Base-by-base conservation (phyloP, 2,329 filamentous ascomycete genomes). In the Podosphaera fusca region DNA sequence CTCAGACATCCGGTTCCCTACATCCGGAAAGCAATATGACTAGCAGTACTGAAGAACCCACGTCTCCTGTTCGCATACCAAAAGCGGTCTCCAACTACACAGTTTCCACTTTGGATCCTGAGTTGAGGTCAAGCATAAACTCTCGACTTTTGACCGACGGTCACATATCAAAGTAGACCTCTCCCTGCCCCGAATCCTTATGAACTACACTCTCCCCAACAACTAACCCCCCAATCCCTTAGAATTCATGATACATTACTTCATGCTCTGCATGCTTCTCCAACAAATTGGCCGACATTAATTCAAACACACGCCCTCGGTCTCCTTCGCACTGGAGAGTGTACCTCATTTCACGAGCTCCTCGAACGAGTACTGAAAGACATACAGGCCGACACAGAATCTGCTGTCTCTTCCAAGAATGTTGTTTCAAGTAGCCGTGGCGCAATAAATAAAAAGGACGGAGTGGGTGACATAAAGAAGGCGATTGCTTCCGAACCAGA, bases 231-330 rank as follows among this genome's bases (percentile, higher is more conserved):
- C 21, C 21, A 50, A 40, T 8, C 38, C 33, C 12, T 10, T 64
- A 81, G 80, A 62, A 82, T 83, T 63, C 79, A 82, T 71, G 79
- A 82, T 58, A 70, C 74, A 49, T 75, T 83, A 65, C 75, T 82
- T 47, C 79, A 82, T 69, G 68, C 75, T 59, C 76, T 83, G 56
- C 72, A 82, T 67, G 70, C 79, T 54, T 72, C 81, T 68, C 67
- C 71, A 3, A 70, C 74, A 61, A 80, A 83, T 71, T 83, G 80
- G 79, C 79, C 79, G 1, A 79, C 79, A 9, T 64, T 70, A 54
- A 70, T 83, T 60, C 77, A 82, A 63, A 68, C 70, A 57, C 79
- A 81, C 68, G 80, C 79, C 45, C 73, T 82, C 38, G 62, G 72
- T 29, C 75, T 82, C 61, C 74, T 82, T 31, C 79, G 79, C 60